Evolutionary conservation across 805 yeast species (phyloP).

Genomic region (Pichia manshurica): DNA sequence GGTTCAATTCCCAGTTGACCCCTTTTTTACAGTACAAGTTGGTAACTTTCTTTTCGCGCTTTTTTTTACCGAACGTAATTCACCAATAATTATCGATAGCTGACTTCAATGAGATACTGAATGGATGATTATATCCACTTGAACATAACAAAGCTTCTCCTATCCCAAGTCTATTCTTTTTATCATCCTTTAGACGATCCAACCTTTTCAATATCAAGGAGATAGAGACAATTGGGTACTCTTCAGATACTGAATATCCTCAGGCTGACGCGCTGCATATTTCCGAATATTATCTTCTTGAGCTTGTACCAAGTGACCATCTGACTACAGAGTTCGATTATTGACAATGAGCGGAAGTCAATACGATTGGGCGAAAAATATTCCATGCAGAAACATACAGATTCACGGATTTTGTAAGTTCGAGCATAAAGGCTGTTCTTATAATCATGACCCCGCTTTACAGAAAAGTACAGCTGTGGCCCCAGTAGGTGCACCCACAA

Average conservation of each 20-base stretch:
- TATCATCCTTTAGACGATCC: too few species aligned
- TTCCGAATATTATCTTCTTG: neutral
- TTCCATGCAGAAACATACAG: slow-evolving; percentile 77
- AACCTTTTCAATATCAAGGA: too few species aligned
- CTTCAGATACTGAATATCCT: neutral
- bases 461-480: neutral
- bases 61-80: neutral
- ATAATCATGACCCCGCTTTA: slow-evolving; percentile 51
- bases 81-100: too few species aligned
- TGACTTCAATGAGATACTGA: too few species aligned
- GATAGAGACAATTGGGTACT: too few species aligned
- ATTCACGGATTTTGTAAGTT: slow-evolving; percentile 86
- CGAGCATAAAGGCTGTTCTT: slow-evolving; percentile 82
- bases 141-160: too few species aligned
- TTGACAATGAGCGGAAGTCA: slow-evolving; percentile 5
- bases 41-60: neutral
- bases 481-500: slow-evolving; percentile 1
- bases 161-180: too few species aligned
- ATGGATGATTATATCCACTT: too few species aligned
- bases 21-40: slow-evolving; percentile 13
- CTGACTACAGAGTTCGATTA: neutral
- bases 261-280: too few species aligned
- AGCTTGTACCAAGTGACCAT: neutral
- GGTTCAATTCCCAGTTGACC: slow-evolving; percentile 47
- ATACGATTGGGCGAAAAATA: slow-evolving; percentile 58